A percentile compares a stretch with the other conserved stretches of the same genome.
Conservation (phyloP, 441 rosid genomes). For the Pelargonium fulgidum region DNA sequence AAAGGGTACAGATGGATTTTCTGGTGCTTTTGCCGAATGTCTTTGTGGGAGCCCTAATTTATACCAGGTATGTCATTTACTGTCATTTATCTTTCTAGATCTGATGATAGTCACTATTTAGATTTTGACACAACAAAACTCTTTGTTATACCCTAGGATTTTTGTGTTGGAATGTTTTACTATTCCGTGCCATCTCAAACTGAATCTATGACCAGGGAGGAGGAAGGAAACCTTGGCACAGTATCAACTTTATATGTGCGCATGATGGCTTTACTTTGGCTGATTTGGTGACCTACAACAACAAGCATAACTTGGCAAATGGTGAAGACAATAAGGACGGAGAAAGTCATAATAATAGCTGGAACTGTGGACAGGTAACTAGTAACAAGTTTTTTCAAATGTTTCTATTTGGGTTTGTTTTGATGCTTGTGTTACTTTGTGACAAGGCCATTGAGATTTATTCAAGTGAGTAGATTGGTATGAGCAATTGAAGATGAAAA, state of each 20-base stretch:
- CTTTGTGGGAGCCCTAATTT: conserved; percentile 87
- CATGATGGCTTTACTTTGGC: conserved; percentile 93
- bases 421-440: conserved; percentile 8
- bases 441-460: neutral
- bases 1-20: conserved; percentile 84
- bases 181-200: conserved; percentile 14
- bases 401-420: conserved; percentile 1
- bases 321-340: conserved; percentile 95
- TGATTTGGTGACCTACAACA: conserved; percentile 77
- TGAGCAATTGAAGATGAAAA: neutral
- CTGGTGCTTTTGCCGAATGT: conserved; percentile 93
- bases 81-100: conserved; percentile 5
- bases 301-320: conserved; percentile 83
- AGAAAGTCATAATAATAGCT: conserved; percentile 79
- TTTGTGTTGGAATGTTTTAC: neutral
- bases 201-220: conserved; percentile 51
- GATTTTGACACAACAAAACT: neutral
- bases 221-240: conserved; percentile 92
- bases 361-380: conserved; percentile 94
- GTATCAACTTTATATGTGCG: conserved; percentile 83
- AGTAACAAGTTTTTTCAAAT: conserved; percentile 4
- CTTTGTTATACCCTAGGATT: conserved; percentile 1
- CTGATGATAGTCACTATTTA: neutral
- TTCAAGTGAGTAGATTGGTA: neutral
- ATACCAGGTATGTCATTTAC: conserved; percentile 55